A percentile compares a stretch with the other conserved stretches of the same genome.
phyloP scores from a whole-genome alignment of 768 basidiomycete genomes.

The Phallus indusiatus region DNA sequence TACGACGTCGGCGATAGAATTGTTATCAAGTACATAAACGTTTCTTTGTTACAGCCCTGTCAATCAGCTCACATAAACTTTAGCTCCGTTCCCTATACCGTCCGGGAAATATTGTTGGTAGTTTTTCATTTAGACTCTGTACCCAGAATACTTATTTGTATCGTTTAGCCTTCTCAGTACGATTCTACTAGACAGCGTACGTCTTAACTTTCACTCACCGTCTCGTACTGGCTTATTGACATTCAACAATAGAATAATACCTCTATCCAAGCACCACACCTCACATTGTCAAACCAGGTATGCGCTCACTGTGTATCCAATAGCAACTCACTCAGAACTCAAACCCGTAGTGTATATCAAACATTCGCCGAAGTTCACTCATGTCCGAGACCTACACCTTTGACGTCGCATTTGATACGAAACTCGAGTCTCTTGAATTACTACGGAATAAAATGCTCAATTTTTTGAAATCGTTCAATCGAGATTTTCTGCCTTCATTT shows the following conservation, averaged over 20 bases:
- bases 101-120: conserved; percentile 61
- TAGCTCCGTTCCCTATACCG: conserved; percentile 51
- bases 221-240: neutral
- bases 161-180: conserved; percentile 54
- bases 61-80: neutral
- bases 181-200: conserved; percentile 45
- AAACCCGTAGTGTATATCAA: conserved; percentile 49
- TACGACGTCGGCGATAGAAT: conserved; percentile 79
- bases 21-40: conserved; percentile 27
- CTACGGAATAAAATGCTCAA: conserved; percentile 71
- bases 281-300: conserved; percentile 46
- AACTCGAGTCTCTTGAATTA: conserved; percentile 71
- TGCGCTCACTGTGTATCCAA: conserved; percentile 8
- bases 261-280: conserved; percentile 66
- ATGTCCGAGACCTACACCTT: conserved; percentile 80
- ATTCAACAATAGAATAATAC: conserved; percentile 29
- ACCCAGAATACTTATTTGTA: neutral
- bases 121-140: neutral
- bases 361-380: conserved; percentile 58
- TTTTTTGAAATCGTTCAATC: conserved; percentile 59
- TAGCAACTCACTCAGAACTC: neutral
- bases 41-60: conserved; percentile 22
- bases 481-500: conserved; percentile 70
- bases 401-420: conserved; percentile 69
- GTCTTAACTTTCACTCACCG: neutral